Evolutionary conservation across 805 yeast genomes (phyloP), one percentile per base, ranked within the genome.

Genomic region (Pichia paraexigua): DNA sequence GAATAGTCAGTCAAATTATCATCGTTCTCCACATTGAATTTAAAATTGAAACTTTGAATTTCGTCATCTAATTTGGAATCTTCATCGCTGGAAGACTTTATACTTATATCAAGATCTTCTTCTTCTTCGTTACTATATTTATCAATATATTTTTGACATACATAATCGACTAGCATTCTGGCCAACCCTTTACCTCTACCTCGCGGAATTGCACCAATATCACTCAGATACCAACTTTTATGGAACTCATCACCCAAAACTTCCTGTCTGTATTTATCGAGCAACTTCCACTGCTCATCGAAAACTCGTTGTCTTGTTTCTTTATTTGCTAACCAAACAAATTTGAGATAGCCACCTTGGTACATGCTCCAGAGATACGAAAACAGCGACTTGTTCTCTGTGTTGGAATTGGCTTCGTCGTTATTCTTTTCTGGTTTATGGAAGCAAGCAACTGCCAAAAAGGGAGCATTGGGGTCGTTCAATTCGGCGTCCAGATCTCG

Each of bases 161-260:
- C 78, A 61, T 70, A 72, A 54, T 78, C 76, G 47, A 80, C 66
- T 53, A 80, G 67, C 53, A 71, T 66, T 60, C 78, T 71, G 37
- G 82, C 82, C 57, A 78, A 70, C 22, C 84, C 83, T 59, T 76
- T 77, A 49, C 85, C 85, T 60, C 81, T 69, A 67, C 80, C 80
- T 41, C 72, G 63, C 9, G 83, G 82, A 43, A 77, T 67, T 24
- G 81, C 78, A 42, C 84, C 84, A 49, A 80, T 70, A 61, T 80
- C 84, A 45, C 76, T 71, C 55, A 80, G 68, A 61, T 80, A 80
- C 84, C 85, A 80, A 48, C 78, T 64, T 43, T 68, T 61, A 44
- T 64, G 65, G 46, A 63, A 65, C 18, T 68, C 67, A 5, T 71
- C 70, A 24, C 73, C 71, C 48, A 80, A 63, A 17, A 75, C 75